Evolutionary conservation across 2,329 filamentous ascomycete genomes (phyloP), one percentile per base, ranked within the genome.

Genomic region (Periconia sp.): DNA sequence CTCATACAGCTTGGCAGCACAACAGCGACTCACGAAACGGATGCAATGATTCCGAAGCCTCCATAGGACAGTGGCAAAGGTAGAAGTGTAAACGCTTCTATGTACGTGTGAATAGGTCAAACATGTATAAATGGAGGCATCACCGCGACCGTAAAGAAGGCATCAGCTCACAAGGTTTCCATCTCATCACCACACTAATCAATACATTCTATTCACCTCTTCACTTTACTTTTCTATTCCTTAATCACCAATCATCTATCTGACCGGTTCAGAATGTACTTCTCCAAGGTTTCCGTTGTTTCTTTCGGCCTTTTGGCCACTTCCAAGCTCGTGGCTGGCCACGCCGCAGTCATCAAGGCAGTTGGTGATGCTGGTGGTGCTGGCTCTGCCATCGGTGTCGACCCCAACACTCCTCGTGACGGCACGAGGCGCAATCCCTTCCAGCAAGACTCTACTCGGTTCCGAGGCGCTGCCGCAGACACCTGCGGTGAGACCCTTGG

Each of bases 391-490:
- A 75, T 80, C 17, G 84, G 84, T 62, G 79, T 88, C 56, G 80
- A 82, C 69, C 75, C 79, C 45, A 65, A 63, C 60, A 87, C 84
- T 47, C 84, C 85, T 41, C 84, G 85, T 56, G 83, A 86, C 59
- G 85, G 85, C 41, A 86, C 84, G 19, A 69, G 75, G 13, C 80
- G 85, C 55, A 74, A 79, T 47, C 85, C 85, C 44, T 87, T 86
- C 77, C 85, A 88, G 74, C 80, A 82, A 58, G 85, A 88, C 60
- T 79, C 79, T 47, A 88, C 85, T 49, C 82, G 83, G 52, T 88
- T 88, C 80, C 75, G 76, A 49, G 82, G 82, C 41, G 75, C 73
- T 40, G 71, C 78, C 14, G 81, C 79, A 13, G 77, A 79, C 40
- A 78, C 78, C 20, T 78, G 84, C 60, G 83, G 85, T 57, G 81